Evolutionary conservation across 2,329 filamentous ascomycete genomes (phyloP).

Genomic region (Trichophyton simii): DNA sequence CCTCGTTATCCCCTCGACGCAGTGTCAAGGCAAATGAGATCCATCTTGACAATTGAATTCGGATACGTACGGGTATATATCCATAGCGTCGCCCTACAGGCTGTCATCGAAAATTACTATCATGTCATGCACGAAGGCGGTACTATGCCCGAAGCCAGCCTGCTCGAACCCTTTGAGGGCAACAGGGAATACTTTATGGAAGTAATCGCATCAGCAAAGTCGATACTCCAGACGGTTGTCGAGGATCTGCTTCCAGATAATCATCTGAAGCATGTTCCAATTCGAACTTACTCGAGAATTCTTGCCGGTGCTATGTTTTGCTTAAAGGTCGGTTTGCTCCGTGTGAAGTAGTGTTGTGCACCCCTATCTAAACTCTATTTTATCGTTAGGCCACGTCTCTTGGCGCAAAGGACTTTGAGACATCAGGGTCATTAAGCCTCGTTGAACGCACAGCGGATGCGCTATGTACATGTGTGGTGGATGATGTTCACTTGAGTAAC

Average conservation of each 20-base stretch:
- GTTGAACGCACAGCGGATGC: constrained; percentile 41
- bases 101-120: constrained; percentile 36
- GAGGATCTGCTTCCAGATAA: constrained; percentile 41
- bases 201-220: constrained; percentile 42
- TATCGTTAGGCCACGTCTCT: constrained; percentile 39
- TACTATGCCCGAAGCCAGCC: constrained; percentile 11
- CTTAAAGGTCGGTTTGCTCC: constrained; percentile 32
- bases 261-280: constrained; percentile 43
- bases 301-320: constrained; percentile 46
- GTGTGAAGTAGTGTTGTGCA: not conserved
- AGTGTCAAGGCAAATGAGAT: constrained; percentile 44
- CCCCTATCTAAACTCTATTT: not conserved
- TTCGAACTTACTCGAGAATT: constrained; percentile 47
- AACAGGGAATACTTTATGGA: constrained; percentile 44
- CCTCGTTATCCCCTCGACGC: constrained; percentile 23
- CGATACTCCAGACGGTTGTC: constrained; percentile 40
- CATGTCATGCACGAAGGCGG: constrained; percentile 9
- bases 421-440: constrained; percentile 38
- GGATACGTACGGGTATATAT: constrained; percentile 35
- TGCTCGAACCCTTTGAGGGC: constrained; percentile 20
- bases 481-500: constrained; percentile 50
- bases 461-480: constrained; percentile 43
- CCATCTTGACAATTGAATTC: constrained; percentile 43
- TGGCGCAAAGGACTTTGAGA: constrained; percentile 44
- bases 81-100: constrained; percentile 42